Evolutionary conservation across 2,329 filamentous ascomycete species (phyloP).

Genomic region (Xylaria arbuscula): DNA sequence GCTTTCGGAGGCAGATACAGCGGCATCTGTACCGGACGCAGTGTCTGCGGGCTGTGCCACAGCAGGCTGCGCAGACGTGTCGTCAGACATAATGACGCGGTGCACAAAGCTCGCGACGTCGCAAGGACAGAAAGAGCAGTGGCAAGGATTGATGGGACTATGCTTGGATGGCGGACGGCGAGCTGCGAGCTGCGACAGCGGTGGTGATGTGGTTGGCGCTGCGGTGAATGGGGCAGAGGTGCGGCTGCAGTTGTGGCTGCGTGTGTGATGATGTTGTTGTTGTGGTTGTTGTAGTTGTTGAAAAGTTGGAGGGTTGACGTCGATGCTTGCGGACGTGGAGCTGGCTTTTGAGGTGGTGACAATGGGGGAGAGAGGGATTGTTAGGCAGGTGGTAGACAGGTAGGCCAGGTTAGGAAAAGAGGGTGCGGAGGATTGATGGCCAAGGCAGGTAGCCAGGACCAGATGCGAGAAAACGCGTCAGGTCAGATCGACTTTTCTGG

Average conservation of each 20-base stretch:
- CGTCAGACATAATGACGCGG: constrained; percentile 47
- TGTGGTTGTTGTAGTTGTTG: background rate
- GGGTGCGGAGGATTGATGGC: constrained; percentile 33
- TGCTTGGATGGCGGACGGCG: constrained; percentile 7
- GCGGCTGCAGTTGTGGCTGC: constrained; percentile 7
- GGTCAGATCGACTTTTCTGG: constrained; percentile 43
- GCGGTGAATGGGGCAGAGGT: too few relatives aligned
- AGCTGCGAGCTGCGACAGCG: constrained; percentile 14
- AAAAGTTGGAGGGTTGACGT: constrained; percentile 1
- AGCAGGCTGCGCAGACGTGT: constrained; percentile 45
- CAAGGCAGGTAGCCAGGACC: constrained; percentile 28
- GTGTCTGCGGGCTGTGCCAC: constrained; percentile 45
- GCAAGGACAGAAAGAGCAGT: constrained; percentile 26
- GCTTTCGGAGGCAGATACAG: constrained; percentile 26
- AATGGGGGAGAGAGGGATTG: constrained; percentile 29
- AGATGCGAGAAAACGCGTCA: constrained; percentile 48
- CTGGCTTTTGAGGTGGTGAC: constrained; percentile 9
- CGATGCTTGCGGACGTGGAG: constrained; percentile 2
- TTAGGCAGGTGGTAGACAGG: constrained; percentile 37
- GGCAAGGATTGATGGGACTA: background rate
- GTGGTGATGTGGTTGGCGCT: background rate
- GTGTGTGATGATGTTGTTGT: background rate
- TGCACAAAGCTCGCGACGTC: constrained; percentile 30
- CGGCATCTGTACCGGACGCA: constrained; percentile 31
- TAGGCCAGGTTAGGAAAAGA: constrained; percentile 17